Base-by-base conservation (phyloP, 129 eudicot species). In the Silybum marianum region DNA sequence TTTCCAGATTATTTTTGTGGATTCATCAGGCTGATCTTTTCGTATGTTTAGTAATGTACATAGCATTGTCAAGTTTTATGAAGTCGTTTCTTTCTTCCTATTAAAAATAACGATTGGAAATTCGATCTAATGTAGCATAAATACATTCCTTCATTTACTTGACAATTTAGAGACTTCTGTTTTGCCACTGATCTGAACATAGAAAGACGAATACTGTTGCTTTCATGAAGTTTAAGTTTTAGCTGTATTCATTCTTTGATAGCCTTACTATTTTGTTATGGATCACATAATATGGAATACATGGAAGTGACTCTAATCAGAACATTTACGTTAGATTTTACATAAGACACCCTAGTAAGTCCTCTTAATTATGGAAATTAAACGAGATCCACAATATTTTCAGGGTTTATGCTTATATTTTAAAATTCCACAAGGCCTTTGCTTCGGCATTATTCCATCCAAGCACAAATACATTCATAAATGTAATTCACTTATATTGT, bases 101-200 rank as follows among this genome's bases (percentile, higher is more conserved):
- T 32, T 54, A 54, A 54, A 23, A 54, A 18, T 54, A 58, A n/a
- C 66, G 10, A 58, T 7, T 18, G 23, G 23, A 58, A 9, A 58
- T 58, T 18, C 23, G 10, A 58, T 58, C 66, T 19, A 58, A 58
- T n/a, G 23, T 58, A 58, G 66, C 66, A 58, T 19, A 58, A 58
- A 58, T 58, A 58, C 66, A n/a, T 58, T 58, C 66, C 66, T 58
- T 58, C 66, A 18, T 58, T 58, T 58, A 58, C 66, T 58, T 58
- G 23, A 23, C 19, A 14, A 58, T 58, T 65, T 65, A 65, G 69
- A 65, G 28, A 65, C 30, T n/a, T 65, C 16, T 65, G 69, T 23
- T 65, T 65, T 65, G 69, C 69, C 23, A 23, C 28, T 65, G 69
- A 65, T 65, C 69, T 65, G 30, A 54, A 18, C 65, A 54, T 54